Evolutionary conservation across 1,284 basidiomycete species (phyloP), one percentile per base, ranked within the genome.

Genomic region (Xerocomus minutiporus): DNA sequence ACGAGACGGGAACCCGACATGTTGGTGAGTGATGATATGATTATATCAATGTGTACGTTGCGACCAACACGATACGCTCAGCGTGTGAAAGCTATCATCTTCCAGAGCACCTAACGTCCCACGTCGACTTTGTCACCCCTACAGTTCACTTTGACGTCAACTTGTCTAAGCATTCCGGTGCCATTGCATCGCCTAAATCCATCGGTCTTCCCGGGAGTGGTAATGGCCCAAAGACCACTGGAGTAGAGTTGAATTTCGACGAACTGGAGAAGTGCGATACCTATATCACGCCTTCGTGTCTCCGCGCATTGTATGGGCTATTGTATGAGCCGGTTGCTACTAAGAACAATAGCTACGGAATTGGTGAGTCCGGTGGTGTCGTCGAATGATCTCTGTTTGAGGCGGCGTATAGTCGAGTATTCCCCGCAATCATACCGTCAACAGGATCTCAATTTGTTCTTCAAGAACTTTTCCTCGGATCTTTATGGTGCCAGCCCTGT

Each of bases 61-160:
- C 29, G 17, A 34, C 31, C 12, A 13, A 52, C 34, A 3, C n/a
- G 12, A 17, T 42, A 17, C 45, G 2, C 26, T 38, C 11, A 77
- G 76, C 73, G n/a, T 81, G 79, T 54, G 65, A 72, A 47, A 63
- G 61, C 8, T 79, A 79, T 52, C 73, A 75, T 13, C 59, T 80
- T 17, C 77, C 76, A 2, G 67, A 63, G 9, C 68, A 75, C 50
- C 46, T 79, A 6, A 59, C 48, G 8, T 56, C 64, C 15, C 79
- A 81, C 34, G 62, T 80, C 43, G 77, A 80, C 49, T 62, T 78
- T 29, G 74, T 78, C 20, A 73, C 66, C 7, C 78, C 77, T 2
- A 77, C 76, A 1, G 68, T 78, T 2, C 71, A 77, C 48, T 74
- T 75, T 57, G 71, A 74, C 40, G 51, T 50, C 8, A 69, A 52